Evolutionary conservation across 2,329 filamentous ascomycete species (phyloP).

Genomic region (Emericellopsis atlantica): DNA sequence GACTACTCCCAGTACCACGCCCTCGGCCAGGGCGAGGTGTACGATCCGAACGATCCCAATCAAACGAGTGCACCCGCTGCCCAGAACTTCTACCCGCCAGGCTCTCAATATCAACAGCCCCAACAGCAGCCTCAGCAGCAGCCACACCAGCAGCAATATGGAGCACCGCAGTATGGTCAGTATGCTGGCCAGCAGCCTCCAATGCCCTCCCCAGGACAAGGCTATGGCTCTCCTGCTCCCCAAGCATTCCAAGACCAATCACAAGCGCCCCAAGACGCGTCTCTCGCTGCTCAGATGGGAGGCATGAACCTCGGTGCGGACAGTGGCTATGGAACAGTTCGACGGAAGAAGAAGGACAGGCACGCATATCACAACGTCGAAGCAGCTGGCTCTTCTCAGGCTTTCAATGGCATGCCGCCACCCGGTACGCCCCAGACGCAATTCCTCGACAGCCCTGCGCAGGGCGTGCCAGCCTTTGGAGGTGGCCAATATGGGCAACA

Average conservation of each 20-base stretch:
- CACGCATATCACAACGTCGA: conserved; percentile 87
- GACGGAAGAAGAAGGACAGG: conserved; percentile 85
- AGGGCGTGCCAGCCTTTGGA: conserved; percentile 12
- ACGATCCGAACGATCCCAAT: conserved; percentile 42
- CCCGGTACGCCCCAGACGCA: conserved; percentile 33
- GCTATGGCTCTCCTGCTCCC: background rate
- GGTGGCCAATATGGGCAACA: conserved; percentile 30
- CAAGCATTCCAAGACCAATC: conserved; percentile 15
- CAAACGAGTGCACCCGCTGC: conserved; percentile 34
- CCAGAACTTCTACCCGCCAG: conserved; percentile 38
- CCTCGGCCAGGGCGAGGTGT: conserved; percentile 40
- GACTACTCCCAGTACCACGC: conserved; percentile 43
- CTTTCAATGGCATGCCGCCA: conserved; percentile 56
- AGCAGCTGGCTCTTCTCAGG: conserved; percentile 52
- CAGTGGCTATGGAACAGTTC: conserved; percentile 24
- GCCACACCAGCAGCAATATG: background rate
- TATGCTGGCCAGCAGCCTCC: background rate
- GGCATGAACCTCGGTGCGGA: conserved; percentile 51
- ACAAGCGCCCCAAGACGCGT: conserved; percentile 26
- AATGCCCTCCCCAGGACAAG: background rate
- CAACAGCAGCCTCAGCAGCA: background rate
- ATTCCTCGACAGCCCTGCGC: conserved; percentile 21
- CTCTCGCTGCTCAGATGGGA: conserved; percentile 62
- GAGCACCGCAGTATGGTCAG: conserved; percentile 1
- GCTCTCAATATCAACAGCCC: conserved; percentile 13